Percentiles rank a stretch among this genome's conserved stretches.
phyloP scores from a whole-genome alignment of 805 yeast genomes.

The Metschnikowia arizonensis region DNA sequence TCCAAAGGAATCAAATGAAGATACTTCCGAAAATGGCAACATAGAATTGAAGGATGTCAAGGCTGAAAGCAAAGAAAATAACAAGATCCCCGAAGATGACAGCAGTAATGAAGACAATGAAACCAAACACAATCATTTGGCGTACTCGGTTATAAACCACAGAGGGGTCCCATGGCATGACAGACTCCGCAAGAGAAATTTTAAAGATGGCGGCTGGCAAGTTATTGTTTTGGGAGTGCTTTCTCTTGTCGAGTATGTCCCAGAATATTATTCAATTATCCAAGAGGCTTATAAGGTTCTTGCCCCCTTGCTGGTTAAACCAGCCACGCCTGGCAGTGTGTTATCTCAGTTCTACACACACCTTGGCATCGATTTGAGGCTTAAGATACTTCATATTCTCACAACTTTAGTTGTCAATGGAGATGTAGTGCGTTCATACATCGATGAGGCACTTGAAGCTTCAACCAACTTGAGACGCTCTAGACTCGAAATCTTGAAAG shows the following conservation, averaged over 20 bases:
- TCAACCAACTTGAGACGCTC: constrained; percentile 60
- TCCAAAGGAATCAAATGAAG: not conserved
- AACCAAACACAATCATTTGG: constrained; percentile 33
- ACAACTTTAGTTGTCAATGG: constrained; percentile 61
- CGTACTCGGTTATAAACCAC: constrained; percentile 48
- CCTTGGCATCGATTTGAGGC: constrained; percentile 50
- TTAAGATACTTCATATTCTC: constrained; percentile 57
- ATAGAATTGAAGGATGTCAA: constrained; percentile 21
- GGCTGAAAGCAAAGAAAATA: constrained; percentile 17
- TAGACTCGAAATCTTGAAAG: constrained; percentile 61
- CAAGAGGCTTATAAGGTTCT: constrained; percentile 46
- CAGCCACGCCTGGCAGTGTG: constrained; percentile 49
- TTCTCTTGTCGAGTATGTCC: constrained; percentile 53
- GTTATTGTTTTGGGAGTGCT: constrained; percentile 70
- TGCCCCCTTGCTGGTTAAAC: constrained; percentile 50
- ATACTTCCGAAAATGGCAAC: not conserved
- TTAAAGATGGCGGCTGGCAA: constrained; percentile 85
- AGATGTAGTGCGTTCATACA: constrained; percentile 51
- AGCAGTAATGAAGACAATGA: constrained; percentile 22
- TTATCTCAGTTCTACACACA: constrained; percentile 51
- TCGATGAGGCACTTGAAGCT: constrained; percentile 67
- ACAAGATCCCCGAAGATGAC: constrained; percentile 16
- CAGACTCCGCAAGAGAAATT: constrained; percentile 66
- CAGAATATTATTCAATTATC: constrained; percentile 49
- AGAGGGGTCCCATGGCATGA: constrained; percentile 73